Conservation (phyloP, 768 basidiomycete species). For the Hydnomerulius pinastri region DNA sequence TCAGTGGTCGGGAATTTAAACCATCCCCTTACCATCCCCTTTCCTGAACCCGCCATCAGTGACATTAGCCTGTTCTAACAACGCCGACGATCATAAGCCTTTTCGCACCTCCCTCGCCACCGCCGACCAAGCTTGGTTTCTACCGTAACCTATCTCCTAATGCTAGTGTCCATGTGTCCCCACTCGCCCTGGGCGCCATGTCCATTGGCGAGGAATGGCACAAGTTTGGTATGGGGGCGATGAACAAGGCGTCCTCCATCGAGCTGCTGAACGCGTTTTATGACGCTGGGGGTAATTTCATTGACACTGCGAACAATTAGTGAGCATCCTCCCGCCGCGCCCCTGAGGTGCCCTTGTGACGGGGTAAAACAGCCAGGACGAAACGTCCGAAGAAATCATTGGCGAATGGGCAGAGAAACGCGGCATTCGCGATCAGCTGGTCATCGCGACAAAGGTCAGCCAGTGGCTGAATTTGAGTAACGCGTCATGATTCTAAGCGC, state of each 20-base stretch:
- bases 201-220: slow-evolving; percentile 41
- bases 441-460: slow-evolving; percentile 40
- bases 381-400: slow-evolving; percentile 43
- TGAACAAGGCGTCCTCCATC: slow-evolving; percentile 42
- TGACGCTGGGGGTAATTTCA: slow-evolving; percentile 45
- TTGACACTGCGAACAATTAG: slow-evolving; percentile 51
- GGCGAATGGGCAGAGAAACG: slow-evolving; percentile 51
- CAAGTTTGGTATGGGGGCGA: slow-evolving; percentile 32
- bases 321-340: slow-evolving; percentile 12
- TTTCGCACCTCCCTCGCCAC: no score
- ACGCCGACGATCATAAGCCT: no score
- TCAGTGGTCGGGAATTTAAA: no score
- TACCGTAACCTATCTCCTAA: slow-evolving; percentile 40
- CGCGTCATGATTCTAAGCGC: not conserved
- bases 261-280: slow-evolving; percentile 46
- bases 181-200: slow-evolving; percentile 48
- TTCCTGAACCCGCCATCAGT: no score
- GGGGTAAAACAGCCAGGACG: slow-evolving; percentile 33
- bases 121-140: no score
- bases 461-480: not conserved
- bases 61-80: no score
- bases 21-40: no score
- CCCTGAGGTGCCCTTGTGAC: not conserved
- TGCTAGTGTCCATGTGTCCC: slow-evolving; percentile 49
- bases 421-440: slow-evolving; percentile 45